Percentiles rank a stretch among this genome's conserved stretches.
These are phyloP conservation scores for Panaeolus cyanescens DNA, from an alignment of 768 basidiomycete species.

Conservation along the genomic window DNA sequence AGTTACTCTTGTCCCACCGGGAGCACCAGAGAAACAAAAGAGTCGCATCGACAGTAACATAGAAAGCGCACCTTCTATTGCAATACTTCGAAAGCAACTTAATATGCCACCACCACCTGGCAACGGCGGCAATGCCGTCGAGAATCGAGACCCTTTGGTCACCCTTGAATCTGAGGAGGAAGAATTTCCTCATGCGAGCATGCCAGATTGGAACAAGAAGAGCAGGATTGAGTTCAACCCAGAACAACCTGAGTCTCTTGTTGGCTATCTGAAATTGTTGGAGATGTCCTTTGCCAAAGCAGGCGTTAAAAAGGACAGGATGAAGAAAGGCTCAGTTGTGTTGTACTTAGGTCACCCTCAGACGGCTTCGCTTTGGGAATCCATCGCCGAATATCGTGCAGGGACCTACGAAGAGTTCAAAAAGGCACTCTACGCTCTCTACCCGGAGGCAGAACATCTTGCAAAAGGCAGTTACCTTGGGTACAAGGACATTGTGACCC, in stretches of 20 bases:
- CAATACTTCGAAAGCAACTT: neutral
- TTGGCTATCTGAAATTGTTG: neutral
- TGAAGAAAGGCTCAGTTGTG: neutral
- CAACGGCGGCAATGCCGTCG: too few species aligned
- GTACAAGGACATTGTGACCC: neutral
- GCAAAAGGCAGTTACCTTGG: neutral
- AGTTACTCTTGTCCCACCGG: neutral
- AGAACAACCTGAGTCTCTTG: neutral
- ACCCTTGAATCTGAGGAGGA: neutral
- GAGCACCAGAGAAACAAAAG: neutral
- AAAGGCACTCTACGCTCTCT: neutral
- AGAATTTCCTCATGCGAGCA: neutral
- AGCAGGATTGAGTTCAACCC: neutral
- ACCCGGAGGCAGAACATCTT: conserved; percentile 1
- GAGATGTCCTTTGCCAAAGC: conserved; percentile 4
- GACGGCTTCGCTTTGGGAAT: neutral
- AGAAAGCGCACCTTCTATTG: neutral
- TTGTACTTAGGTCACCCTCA: neutral
- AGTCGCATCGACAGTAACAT: neutral
- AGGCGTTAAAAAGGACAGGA: neutral
- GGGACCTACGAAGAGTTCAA: conserved; percentile 9
- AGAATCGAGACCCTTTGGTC: neutral
- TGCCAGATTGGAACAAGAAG: conserved; percentile 2
- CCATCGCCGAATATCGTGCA: neutral
- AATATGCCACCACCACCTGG: too few species aligned